Evolutionary conservation across 306 rosid genomes (phyloP), one percentile per base, ranked within the genome.

Genomic region (Delonix regia): DNA sequence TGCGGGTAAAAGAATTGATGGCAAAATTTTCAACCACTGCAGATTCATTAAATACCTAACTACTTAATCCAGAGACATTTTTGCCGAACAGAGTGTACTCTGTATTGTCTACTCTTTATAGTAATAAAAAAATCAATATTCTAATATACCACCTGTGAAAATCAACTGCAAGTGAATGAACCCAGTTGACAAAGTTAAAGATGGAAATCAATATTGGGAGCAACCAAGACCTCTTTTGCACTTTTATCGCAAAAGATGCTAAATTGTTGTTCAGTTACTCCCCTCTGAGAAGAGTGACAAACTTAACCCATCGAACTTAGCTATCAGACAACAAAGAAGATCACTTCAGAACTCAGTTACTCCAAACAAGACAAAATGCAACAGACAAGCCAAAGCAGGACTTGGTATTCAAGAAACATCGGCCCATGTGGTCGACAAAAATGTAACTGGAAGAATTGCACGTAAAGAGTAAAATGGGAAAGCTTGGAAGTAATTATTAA

Each of bases 171-270:
- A 71, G 33, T 25, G 66, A 27, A 79, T 28, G 12, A 79, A 18
- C 21, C 11, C 73, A 63, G 78, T 44, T 61, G 56, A 73, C 83
- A 80, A 80, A 72, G 79, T 73, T 64, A 19, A 48, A 14, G 38
- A 27, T 65, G 69, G 78, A 63, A 71, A 49, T 73, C 68, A 15
- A 19, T 41, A 41, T 39, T 52, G 45, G 97, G 87, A 82, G 78
- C 85, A 73, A 85, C 67, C 55, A 84, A 82, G 79, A 60, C 85
- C 60, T 81, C 78, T 39, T 57, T 71, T 73, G 73, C 88, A 82
- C 76, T 22, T 13, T 0, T 22, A 80, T 27, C 48, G 82, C 78
- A 77, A 67, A 80, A 82, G 78, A 80, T 30, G 82, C 76, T 65
- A 65, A 56, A 74, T 68, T 15, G 49, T 78, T 75, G 80, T 13